These are phyloP conservation scores for Picea engelmannii DNA, from an alignment of 83 land plant genomes.

Conservation along the genomic window DNA sequence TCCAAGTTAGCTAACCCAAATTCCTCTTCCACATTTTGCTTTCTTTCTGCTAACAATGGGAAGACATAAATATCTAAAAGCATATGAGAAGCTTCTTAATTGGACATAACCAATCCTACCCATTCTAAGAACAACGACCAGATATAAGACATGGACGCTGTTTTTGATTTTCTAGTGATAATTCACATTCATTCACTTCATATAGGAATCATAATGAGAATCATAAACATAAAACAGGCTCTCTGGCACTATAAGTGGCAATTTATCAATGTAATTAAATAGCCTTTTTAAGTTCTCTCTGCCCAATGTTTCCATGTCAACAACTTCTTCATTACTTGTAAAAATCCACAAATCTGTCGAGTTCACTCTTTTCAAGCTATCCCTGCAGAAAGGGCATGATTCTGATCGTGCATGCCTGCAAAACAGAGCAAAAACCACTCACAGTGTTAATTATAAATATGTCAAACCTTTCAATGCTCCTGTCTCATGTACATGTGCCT, in stretches of 20 bases:
- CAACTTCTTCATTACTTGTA: slow-evolving; percentile 57
- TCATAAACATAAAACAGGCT: slow-evolving; percentile 50
- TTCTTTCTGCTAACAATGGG: slow-evolving; percentile 17
- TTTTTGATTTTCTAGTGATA: background rate
- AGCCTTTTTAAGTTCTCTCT: slow-evolving; percentile 69
- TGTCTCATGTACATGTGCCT: background rate
- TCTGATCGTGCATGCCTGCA: slow-evolving; percentile 65
- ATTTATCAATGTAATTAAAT: slow-evolving; percentile 69
- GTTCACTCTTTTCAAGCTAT: slow-evolving; percentile 75
- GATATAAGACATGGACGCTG: background rate
- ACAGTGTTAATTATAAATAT: background rate
- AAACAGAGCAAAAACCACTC: slow-evolving; percentile 1
- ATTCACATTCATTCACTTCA: slow-evolving; percentile 5
- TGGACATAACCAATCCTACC: background rate
- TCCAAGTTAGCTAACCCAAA: background rate
- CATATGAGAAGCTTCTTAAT: slow-evolving; percentile 5
- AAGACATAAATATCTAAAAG: slow-evolving; percentile 3
- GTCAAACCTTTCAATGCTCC: background rate
- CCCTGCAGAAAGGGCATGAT: slow-evolving; percentile 89
- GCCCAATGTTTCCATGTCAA: slow-evolving; percentile 50
- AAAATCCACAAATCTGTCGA: slow-evolving; percentile 82
- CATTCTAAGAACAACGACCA: background rate
- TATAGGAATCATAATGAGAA: slow-evolving; percentile 29
- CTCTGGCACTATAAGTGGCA: slow-evolving; percentile 71
- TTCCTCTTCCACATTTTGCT: slow-evolving; percentile 3